Base-by-base conservation (phyloP, 306 rosid genomes). In the Amphicarpaea edgeworthii region DNA sequence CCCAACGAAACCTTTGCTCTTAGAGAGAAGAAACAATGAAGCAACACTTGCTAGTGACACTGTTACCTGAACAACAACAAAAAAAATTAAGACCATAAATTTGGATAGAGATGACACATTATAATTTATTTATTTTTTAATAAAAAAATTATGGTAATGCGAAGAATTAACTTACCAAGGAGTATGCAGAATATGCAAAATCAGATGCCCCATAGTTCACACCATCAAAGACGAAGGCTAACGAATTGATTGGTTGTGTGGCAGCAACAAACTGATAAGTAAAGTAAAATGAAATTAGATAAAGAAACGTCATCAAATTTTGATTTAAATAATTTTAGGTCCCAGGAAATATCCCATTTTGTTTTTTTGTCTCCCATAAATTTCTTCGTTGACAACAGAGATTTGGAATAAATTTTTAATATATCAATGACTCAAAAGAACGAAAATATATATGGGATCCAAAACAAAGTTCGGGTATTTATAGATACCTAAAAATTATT, bases 181-280 rank as follows among this genome's bases (percentile, higher is more conserved):
- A 96, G 77, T 83, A 88, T 4, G 99, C 99, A 20, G 93, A 82
- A 43, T 96, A 96, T 62, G 92, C 97, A 82, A 92, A 96, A 79
- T 96, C 99, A 34, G 99, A 92, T 5, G 99, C 99, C 14, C 99
- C 98, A 72, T 86, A 96, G 85, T 92, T 96, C 55, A 92, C 93
- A 26, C 98, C 99, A 66, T 96, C 99, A 58, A 96, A 96, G 21
- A 90, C 98, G 54, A 96, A 96, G 23, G 98, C 91, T 63, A 96
- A 82, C 15, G 99, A 80, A 62, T 96, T 96, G 61, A 96, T 80
- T 16, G 99, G 99, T 82, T 96, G 99, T 57, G 99, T 89, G 14
- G 93, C 98, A 83, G 99, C 97, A 37, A 96, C 93, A 80, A 96
- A 96, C 99, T 95, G 89, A 12, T 76, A 72, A 12, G 21, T 34